Percentiles rank a stretch among this genome's conserved stretches.
Conservation (phyloP, 176 grass and related monocot species). For the Dactylis glomerata region DNA sequence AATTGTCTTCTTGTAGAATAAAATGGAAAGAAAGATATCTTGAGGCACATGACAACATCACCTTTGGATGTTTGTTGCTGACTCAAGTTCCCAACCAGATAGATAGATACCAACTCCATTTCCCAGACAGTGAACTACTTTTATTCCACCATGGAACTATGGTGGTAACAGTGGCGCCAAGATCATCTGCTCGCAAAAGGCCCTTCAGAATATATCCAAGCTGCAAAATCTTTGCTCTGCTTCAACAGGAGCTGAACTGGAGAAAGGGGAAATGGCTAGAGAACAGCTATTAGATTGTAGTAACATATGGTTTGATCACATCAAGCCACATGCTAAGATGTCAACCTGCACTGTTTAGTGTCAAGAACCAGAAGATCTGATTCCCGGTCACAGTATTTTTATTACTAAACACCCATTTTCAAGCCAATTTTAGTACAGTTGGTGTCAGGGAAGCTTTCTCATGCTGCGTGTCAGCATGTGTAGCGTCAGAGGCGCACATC, state of each 20-base stretch:
- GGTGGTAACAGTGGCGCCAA: neutral
- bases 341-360: neutral
- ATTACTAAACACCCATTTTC: neutral
- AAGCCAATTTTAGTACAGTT: neutral
- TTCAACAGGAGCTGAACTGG: neutral
- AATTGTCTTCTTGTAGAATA: slow-evolving; percentile 24
- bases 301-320: slow-evolving; percentile 8
- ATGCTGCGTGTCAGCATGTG: slow-evolving; percentile 36
- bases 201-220: slow-evolving; percentile 2
- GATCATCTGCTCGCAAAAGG: neutral
- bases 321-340: slow-evolving; percentile 10
- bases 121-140: neutral
- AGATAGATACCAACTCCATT: slow-evolving; percentile 18
- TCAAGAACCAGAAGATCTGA: slow-evolving; percentile 20
- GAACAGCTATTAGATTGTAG: neutral
- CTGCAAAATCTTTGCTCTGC: slow-evolving; percentile 23
- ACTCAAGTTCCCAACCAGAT: slow-evolving; percentile 10
- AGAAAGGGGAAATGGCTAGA: neutral
- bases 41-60: slow-evolving; percentile 12
- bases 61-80: slow-evolving; percentile 32
- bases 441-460: slow-evolving; percentile 31
- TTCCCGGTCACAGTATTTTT: slow-evolving; percentile 21
- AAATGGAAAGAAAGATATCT: slow-evolving; percentile 28
- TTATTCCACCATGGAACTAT: neutral
- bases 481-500: slow-evolving; percentile 29